Percentiles rank a stretch among this genome's conserved stretches.
Evolutionary conservation across 176 grass and related monocot species (phyloP).

Genomic region (Bonia amplexicaulis): DNA sequence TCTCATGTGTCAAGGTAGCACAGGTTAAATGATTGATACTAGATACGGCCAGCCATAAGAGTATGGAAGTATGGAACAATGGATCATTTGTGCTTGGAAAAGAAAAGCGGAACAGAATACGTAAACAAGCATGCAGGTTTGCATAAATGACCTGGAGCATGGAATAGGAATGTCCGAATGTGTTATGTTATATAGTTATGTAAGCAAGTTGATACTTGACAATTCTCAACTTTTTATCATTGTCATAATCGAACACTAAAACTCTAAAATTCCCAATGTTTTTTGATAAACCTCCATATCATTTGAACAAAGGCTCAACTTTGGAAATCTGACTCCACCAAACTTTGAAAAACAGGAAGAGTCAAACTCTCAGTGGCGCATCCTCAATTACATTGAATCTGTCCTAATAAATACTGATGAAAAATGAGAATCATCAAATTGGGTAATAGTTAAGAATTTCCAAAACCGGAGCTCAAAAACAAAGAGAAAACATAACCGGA

Average conservation of each 20-base stretch:
- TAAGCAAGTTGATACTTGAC: neutral
- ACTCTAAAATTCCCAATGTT: neutral
- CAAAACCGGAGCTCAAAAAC: neutral
- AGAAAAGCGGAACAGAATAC: conserved; percentile 1
- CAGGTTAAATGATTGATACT: neutral
- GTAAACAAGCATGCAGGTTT: neutral
- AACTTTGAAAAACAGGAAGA: neutral
- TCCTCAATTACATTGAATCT: neutral
- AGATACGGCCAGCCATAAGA: neutral
- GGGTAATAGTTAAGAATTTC: neutral
- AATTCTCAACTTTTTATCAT: neutral
- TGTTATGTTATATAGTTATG: neutral
- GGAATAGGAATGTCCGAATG: neutral
- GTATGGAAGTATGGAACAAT: neutral
- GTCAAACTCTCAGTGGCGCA: neutral
- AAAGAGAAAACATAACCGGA: neutral
- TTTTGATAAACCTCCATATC: neutral
- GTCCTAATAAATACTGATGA: neutral
- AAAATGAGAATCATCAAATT: neutral
- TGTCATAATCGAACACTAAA: neutral
- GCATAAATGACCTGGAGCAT: neutral
- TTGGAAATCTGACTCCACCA: neutral
- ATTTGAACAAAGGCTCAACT: neutral
- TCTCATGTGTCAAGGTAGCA: neutral
- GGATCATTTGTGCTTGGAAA: neutral